phyloP scores from a whole-genome alignment of 495 filamentous ascomycete genomes.

The Aspergillus conjunctus region DNA sequence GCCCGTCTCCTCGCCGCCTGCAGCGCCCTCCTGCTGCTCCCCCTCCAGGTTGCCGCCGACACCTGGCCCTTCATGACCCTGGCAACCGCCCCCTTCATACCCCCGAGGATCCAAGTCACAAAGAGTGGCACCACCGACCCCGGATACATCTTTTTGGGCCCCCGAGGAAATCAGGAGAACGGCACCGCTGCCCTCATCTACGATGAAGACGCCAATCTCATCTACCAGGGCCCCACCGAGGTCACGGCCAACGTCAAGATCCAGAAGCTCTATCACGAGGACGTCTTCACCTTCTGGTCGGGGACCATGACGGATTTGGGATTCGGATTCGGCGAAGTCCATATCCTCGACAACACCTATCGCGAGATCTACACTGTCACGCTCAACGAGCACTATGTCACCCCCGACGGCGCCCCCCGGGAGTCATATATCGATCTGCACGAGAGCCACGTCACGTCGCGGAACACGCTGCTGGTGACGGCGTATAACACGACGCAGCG shows the following conservation, averaged over 20 bases:
- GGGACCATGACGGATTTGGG: conserved; percentile 39
- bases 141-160: conserved; percentile 41
- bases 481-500: conserved; percentile 54
- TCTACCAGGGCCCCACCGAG: conserved; percentile 39
- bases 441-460: conserved; percentile 49
- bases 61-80: conserved; percentile 32
- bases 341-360: conserved; percentile 44
- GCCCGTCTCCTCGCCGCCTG: conserved; percentile 23
- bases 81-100: conserved; percentile 32
- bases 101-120: conserved; percentile 34
- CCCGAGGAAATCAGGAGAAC: conserved; percentile 32
- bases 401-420: conserved; percentile 30
- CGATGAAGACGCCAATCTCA: conserved; percentile 35
- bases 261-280: conserved; percentile 34
- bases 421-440: conserved; percentile 47
- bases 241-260: conserved; percentile 41
- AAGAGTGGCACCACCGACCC: conserved; percentile 34
- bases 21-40: conserved; percentile 34
- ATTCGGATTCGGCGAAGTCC: conserved; percentile 37
- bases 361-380: conserved; percentile 41
- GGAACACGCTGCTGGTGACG: conserved; percentile 56
- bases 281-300: conserved; percentile 43
- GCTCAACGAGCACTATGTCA: conserved; percentile 32
- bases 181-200: conserved; percentile 41
- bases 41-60: conserved; percentile 29